Evolutionary conservation across 192 early-diverging fungal genomes (phyloP), one percentile per base, ranked within the genome.

Genomic region (Bifiguratus adelaidae): DNA sequence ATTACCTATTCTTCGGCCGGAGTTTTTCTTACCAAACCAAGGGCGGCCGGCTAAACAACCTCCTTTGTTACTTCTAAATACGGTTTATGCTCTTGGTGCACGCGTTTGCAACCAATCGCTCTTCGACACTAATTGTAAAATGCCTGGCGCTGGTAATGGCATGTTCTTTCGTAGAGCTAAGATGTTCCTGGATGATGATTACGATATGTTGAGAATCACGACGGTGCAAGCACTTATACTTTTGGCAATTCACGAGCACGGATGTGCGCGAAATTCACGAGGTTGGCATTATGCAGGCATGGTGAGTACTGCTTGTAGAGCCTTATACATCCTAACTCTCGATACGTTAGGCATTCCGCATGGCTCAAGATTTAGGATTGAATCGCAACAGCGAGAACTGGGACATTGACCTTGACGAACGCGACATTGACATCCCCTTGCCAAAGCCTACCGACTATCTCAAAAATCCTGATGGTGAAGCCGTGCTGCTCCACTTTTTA

Each of bases 271-370:
- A 23, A 53, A 76, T 27, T 74, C 76, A 12, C 59, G 67, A 30
- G 67, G 70, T 51, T 84, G 81, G 78, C 65, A 79, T 26, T 73
- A 78, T 56, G 59, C 65, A 30, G 81, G 81, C 3, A 71, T 81
- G 74, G n/a, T n/a, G n/a, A n/a, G n/a, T n/a, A n/a, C n/a, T n/a
- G n/a, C n/a, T n/a, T n/a, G n/a, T n/a, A n/a, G n/a, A n/a, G n/a
- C n/a, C n/a, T n/a, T n/a, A n/a, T n/a, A n/a, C n/a, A n/a, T n/a
- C n/a, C n/a, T n/a, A n/a, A n/a, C n/a, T n/a, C n/a, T n/a, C n/a
- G n/a, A n/a, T n/a, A n/a, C n/a, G n/a, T n/a, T n/a, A n/a, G 32
- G 81, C 81, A 25, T 75, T 70, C 9, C 53, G 74, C 30, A 76
- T 80, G 57, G 81, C 81, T 8, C 78, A 80, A 55, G 78, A 84